Conservation (phyloP, 495 filamentous ascomycete genomes). For the Clavariopsis aquatica region DNA sequence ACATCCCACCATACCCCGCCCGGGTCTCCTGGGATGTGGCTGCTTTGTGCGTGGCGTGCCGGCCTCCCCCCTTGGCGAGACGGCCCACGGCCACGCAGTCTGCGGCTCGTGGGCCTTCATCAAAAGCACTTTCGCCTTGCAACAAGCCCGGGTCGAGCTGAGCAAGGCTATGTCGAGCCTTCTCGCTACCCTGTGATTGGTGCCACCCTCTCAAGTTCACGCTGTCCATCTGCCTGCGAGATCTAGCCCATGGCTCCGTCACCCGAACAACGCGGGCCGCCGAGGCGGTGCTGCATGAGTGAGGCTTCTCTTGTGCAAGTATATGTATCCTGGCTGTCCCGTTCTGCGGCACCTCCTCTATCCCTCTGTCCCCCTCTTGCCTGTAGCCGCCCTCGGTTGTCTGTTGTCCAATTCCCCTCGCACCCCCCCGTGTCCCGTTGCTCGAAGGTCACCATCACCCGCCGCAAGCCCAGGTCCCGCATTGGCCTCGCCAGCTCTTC, state of each 20-base stretch:
- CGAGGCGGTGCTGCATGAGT: slow-evolving; percentile 18
- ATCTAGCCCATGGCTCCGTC: slow-evolving; percentile 19
- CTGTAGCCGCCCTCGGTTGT: slow-evolving; percentile 3
- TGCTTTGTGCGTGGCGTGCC: neutral
- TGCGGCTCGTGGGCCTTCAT: slow-evolving; percentile 22
- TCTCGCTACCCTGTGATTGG: slow-evolving; percentile 21
- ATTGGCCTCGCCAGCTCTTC: neutral
- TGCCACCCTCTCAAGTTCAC: slow-evolving; percentile 4
- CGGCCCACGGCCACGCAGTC: neutral
- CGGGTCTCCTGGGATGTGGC: neutral
- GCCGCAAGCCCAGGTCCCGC: neutral
- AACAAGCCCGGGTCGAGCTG: slow-evolving; percentile 1
- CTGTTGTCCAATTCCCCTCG: slow-evolving; percentile 3
- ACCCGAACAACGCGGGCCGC: slow-evolving; percentile 34
- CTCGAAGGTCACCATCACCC: neutral
- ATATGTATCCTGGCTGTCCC: slow-evolving; percentile 25
- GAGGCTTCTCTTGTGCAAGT: neutral
- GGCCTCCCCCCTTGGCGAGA: neutral
- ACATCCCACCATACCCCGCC: neutral
- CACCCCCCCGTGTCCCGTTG: neutral
- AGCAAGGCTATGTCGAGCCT: slow-evolving; percentile 24
- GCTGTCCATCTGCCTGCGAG: slow-evolving; percentile 2
- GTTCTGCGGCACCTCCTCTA: slow-evolving; percentile 28
- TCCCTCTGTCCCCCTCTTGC: neutral
- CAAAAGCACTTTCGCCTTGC: slow-evolving; percentile 15